These are phyloP conservation scores for Scheffersomyces cryptocercus DNA, from an alignment of 1,139 yeast genomes.

Conservation along the genomic window DNA sequence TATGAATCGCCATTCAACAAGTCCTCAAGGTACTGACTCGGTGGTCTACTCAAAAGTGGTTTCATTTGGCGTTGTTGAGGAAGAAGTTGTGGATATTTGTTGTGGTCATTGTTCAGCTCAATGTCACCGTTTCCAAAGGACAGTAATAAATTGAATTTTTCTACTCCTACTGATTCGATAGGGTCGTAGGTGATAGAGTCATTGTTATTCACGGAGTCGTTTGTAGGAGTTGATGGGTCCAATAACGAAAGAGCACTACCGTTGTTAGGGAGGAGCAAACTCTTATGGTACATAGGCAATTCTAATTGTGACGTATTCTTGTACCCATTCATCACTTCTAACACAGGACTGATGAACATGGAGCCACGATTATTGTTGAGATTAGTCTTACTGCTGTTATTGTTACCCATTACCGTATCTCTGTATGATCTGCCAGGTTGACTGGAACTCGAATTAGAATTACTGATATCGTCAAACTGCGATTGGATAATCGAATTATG, in stretches of 20 bases:
- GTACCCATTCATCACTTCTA: slow-evolving; percentile 19
- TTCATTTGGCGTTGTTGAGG: not conserved
- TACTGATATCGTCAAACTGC: slow-evolving; percentile 1
- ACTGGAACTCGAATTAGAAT: slow-evolving; percentile 9
- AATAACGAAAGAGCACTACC: not conserved
- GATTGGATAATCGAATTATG: slow-evolving; percentile 7
- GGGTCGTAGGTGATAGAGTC: not conserved
- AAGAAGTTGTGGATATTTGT: too few relatives aligned
- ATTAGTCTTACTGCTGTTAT: not conserved
- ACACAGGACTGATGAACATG: slow-evolving; percentile 31
- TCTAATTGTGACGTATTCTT: slow-evolving; percentile 15
- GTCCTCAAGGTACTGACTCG: slow-evolving; percentile 34
- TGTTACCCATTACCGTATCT: slow-evolving; percentile 14
- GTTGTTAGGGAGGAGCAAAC: not conserved
- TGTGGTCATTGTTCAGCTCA: not conserved
- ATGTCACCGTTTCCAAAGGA: not conserved
- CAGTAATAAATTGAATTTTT: not conserved
- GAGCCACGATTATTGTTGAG: slow-evolving; percentile 15
- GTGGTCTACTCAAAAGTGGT: slow-evolving; percentile 22
- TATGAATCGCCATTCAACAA: slow-evolving; percentile 12
- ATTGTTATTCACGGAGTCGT: not conserved
- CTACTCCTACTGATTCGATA: not conserved
- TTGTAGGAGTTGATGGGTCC: not conserved
- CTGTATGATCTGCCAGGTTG: slow-evolving; percentile 18
- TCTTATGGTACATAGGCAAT: slow-evolving; percentile 21